Evolutionary conservation across 768 basidiomycete genomes (phyloP).

Genomic region (Auriscalpium orientale): DNA sequence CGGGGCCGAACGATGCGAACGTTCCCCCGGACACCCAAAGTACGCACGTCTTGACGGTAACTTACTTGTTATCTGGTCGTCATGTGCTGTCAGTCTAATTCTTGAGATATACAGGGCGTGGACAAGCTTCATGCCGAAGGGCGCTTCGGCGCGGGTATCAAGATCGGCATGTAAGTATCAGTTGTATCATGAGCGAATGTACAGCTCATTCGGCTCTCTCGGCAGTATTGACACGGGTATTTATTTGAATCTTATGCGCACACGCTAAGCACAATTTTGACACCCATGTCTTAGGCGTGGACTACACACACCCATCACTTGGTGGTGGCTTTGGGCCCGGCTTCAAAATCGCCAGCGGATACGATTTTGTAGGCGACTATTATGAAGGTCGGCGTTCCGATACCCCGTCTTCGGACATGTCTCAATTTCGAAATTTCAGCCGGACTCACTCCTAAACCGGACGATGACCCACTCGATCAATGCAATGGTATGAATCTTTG

Average conservation of each 20-base stretch:
- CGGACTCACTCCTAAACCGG: slow-evolving; percentile 33
- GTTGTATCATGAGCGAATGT: background rate
- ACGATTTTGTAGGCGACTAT: slow-evolving; percentile 50
- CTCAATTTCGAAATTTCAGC: too few relatives aligned
- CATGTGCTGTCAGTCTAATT: background rate
- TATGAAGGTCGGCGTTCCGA: slow-evolving; percentile 33
- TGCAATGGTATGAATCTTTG: slow-evolving; percentile 28
- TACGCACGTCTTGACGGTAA: slow-evolving; percentile 47
- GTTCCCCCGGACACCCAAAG: slow-evolving; percentile 40
- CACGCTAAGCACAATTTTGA: too few relatives aligned
- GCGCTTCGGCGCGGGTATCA: slow-evolving; percentile 55
- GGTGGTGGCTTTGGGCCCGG: slow-evolving; percentile 49
- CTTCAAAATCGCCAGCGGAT: slow-evolving; percentile 43
- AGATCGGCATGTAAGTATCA: slow-evolving; percentile 50
- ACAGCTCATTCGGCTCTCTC: background rate
- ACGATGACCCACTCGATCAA: slow-evolving; percentile 45
- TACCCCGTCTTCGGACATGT: too few relatives aligned
- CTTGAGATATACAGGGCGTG: slow-evolving; percentile 36
- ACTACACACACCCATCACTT: slow-evolving; percentile 49
- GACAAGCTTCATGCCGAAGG: slow-evolving; percentile 59
- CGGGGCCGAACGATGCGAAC: slow-evolving; percentile 32
- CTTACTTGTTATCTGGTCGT: slow-evolving; percentile 3
- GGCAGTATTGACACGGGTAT: slow-evolving; percentile 37
- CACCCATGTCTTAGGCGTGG: slow-evolving; percentile 29
- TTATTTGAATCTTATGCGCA: background rate